Evolutionary conservation across 306 rosid genomes (phyloP), one percentile per base, ranked within the genome.

Genomic region (Malus fusca): DNA sequence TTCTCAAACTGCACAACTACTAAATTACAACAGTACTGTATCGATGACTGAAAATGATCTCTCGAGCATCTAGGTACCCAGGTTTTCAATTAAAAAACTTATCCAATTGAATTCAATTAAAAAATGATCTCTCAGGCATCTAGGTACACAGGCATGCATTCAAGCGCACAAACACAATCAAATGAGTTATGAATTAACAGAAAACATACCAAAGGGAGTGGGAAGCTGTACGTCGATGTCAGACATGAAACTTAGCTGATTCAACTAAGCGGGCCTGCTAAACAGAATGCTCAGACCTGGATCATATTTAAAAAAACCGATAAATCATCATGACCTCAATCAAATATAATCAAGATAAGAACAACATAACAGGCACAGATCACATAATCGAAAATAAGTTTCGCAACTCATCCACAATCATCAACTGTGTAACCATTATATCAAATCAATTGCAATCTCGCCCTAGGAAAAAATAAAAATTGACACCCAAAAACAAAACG

Each of bases 141-240:
- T 37, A 37, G 42, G 11, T 15, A 11, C 62, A 70, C 55, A 51
- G n/a, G 17, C 48, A 71, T 30, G 12, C 15, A 2, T 35, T 6
- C 52, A 72, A 56, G 51, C 43, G 7, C 33, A 4, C 14, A 33
- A 12, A 35, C 28, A 63, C 66, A 33, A 52, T 53, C n/a, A 71
- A 56, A 18, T 35, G 52, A 72, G 18, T 53, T 33, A 13, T 35
- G 66, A 33, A 23, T 61, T 37, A 37, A 37, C 17, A 68, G 31
- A 65, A 68, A 76, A 82, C 91, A 64, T 76, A 90, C 96, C 96
- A 60, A 83, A 90, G 89, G 92, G 70, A 80, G 92, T 80, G 72
- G 96, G 96, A 86, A 86, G 82, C 82, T 86, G 92, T 61, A 35
- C 79, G 85, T 90, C 96, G 80, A 85, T 77, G 73, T 90, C 96